Percentiles rank a stretch among this genome's conserved stretches.
Evolutionary conservation across 805 yeast genomes (phyloP).

Genomic region (Cyberlindnera petersonii): DNA sequence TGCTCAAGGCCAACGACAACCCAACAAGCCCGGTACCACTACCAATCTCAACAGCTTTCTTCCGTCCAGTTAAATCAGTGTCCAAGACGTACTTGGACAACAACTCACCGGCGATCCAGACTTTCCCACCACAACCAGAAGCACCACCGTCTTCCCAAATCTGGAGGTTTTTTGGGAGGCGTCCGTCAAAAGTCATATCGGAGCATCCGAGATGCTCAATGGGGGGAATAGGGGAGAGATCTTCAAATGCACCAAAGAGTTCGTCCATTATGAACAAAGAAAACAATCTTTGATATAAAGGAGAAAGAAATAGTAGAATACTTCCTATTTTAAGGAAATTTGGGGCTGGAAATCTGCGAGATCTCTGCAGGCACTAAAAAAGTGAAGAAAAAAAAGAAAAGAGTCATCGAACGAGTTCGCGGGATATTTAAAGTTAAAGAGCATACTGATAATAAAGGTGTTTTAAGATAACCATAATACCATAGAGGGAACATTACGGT

Average conservation of each 20-base stretch:
- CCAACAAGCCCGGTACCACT: slow-evolving; percentile 60
- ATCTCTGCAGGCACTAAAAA: slow-evolving; percentile 9
- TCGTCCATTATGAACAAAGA: slow-evolving; percentile 7
- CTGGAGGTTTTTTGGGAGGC: slow-evolving; percentile 32
- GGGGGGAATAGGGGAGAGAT: slow-evolving; percentile 32
- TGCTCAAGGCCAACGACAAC: slow-evolving; percentile 30
- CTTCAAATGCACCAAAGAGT: slow-evolving; percentile 24
- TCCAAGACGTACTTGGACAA: slow-evolving; percentile 42
- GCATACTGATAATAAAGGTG: too few relatives aligned
- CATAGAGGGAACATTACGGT: too few relatives aligned
- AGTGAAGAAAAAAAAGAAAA: not conserved
- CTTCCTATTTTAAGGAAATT: not conserved
- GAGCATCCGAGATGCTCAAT: slow-evolving; percentile 35
- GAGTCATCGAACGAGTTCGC: not conserved
- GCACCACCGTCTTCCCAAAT: slow-evolving; percentile 56
- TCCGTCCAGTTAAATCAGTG: slow-evolving; percentile 16
- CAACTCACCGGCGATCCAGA: slow-evolving; percentile 60
- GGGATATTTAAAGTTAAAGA: too few relatives aligned
- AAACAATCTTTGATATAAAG: too few relatives aligned
- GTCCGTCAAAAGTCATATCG: slow-evolving; percentile 38
- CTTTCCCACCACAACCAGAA: slow-evolving; percentile 59
- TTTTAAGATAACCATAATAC: too few relatives aligned
- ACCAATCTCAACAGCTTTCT: slow-evolving; percentile 47
- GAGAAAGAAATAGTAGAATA: too few relatives aligned
- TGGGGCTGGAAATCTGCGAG: slow-evolving; percentile 1